These are phyloP conservation scores for Heliosperma pusillum DNA, from an alignment of 148 eudicot genomes.

Conservation along the genomic window DNA sequence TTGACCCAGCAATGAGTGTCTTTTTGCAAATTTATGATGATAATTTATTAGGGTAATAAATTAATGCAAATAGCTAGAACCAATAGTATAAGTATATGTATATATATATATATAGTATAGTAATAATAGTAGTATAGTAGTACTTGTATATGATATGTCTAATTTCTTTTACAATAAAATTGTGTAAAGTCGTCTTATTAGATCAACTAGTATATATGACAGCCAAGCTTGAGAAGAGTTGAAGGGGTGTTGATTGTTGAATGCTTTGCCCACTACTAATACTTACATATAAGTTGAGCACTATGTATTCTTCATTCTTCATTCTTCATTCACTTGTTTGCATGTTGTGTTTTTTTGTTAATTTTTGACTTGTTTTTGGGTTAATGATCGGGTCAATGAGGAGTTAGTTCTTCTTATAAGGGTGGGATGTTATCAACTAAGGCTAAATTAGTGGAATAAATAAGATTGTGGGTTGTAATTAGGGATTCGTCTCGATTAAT, in stretches of 20 bases:
- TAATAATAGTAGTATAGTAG: background rate
- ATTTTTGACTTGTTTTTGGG: background rate
- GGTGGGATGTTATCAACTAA: background rate
- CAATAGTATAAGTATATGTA: too few relatives aligned
- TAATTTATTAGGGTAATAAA: constrained; percentile 3
- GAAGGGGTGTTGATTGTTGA: constrained; percentile 2
- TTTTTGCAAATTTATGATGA: constrained; percentile 27
- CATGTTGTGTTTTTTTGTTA: background rate
- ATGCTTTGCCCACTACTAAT: constrained; percentile 15
- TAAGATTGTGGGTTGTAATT: too few relatives aligned
- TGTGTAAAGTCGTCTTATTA: constrained; percentile 12
- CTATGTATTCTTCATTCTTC: background rate
- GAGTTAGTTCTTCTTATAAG: background rate
- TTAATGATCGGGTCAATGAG: background rate
- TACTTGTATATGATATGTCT: background rate
- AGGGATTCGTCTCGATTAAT: too few relatives aligned
- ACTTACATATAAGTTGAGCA: constrained; percentile 13
- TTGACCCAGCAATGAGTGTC: constrained; percentile 37
- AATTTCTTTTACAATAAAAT: constrained; percentile 10
- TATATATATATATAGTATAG: too few relatives aligned
- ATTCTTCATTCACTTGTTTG: background rate
- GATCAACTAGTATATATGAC: background rate
- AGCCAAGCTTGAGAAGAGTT: constrained; percentile 10
- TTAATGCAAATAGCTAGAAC: background rate
- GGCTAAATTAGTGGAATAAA: too few relatives aligned